Conservation (phyloP, 148 eudicot genomes). For the Rhododendron henanense region DNA sequence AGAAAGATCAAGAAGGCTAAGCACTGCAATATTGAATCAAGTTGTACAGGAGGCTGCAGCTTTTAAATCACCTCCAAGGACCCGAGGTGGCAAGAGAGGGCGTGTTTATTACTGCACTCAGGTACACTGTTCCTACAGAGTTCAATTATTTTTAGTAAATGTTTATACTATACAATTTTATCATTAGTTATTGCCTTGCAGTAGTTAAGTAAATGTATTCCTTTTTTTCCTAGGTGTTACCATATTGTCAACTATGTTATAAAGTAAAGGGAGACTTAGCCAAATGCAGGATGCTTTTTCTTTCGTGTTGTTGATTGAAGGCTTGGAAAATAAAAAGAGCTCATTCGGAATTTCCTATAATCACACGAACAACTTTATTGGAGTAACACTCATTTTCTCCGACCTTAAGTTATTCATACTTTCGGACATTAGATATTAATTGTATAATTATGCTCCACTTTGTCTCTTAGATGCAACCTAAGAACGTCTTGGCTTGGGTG, state of each 20-base stretch:
- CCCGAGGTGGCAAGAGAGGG: constrained; percentile 92
- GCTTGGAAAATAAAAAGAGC: neutral
- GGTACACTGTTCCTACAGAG: constrained; percentile 37
- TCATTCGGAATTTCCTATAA: neutral
- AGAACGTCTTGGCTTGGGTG: neutral
- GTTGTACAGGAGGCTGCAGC: constrained; percentile 86
- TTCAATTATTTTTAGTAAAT: neutral
- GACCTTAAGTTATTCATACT: neutral
- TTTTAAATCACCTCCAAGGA: constrained; percentile 93
- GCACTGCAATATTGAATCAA: constrained; percentile 84
- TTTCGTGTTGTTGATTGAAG: neutral
- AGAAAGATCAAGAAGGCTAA: constrained; percentile 85
- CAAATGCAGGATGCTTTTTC: neutral
- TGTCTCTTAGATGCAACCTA: neutral
- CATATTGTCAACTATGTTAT: neutral
- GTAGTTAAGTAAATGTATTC: neutral
- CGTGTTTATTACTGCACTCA: constrained; percentile 95
- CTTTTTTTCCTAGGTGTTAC: neutral
- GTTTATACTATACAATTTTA: neutral
- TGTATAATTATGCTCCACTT: neutral
- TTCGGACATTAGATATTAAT: neutral
- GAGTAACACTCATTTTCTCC: neutral
- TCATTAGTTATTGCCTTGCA: neutral
- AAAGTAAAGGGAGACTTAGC: no score
- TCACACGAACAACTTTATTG: neutral